phyloP scores from a whole-genome alignment of 306 rosid genomes.

The Gastrolobium bilobum region DNA sequence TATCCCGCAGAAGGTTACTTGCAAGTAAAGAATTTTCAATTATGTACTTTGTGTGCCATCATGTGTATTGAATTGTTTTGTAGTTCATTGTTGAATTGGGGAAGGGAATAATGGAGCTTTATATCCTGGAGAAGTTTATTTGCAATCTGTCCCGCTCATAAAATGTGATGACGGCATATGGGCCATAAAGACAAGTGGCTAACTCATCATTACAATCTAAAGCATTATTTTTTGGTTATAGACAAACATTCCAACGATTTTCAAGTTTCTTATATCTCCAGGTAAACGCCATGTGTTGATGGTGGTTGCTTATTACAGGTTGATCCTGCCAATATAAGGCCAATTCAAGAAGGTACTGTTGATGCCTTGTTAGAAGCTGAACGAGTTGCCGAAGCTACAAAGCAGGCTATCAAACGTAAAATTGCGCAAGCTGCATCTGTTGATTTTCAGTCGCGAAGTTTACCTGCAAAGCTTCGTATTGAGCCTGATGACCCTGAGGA shows the following conservation, averaged over 20 bases:
- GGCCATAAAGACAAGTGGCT: neutral
- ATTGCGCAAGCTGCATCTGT: constrained; percentile 92
- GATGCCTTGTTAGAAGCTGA: constrained; percentile 92
- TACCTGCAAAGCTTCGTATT: constrained; percentile 93
- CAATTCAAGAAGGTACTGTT: constrained; percentile 79
- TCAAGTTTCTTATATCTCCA: neutral
- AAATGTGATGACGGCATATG: constrained; percentile 16
- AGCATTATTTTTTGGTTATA: constrained; percentile 36
- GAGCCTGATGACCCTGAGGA: constrained; percentile 97
- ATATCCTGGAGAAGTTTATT: neutral
- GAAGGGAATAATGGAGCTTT: neutral
- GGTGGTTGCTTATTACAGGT: constrained; percentile 68
- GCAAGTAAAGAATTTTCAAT: constrained; percentile 1
- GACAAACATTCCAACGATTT: neutral
- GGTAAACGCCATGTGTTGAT: constrained; percentile 31
- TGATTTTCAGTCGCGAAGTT: constrained; percentile 79
- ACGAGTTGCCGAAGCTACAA: constrained; percentile 96
- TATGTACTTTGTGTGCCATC: neutral
- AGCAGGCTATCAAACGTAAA: constrained; percentile 92
- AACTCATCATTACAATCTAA: constrained; percentile 20
- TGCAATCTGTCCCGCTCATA: neutral
- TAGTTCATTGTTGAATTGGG: constrained; percentile 8
- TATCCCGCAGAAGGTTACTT: neutral
- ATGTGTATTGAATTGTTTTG: constrained; percentile 16
- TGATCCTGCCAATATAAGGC: constrained; percentile 92